Base-by-base conservation (phyloP, 2,329 filamentous ascomycete genomes). In the Pseudogymnoascus sp. region DNA sequence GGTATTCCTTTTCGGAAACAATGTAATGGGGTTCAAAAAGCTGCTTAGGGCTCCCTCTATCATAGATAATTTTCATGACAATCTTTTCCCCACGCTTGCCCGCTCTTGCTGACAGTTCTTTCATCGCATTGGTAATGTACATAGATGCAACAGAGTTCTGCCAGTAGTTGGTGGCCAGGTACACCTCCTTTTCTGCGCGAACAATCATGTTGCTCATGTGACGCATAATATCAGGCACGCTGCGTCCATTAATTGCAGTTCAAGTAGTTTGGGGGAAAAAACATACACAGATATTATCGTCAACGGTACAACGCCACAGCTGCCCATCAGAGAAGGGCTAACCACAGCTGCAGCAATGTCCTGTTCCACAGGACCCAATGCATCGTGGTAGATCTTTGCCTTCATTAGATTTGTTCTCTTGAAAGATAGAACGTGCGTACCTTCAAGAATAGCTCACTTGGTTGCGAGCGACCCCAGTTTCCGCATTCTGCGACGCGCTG, bases 151-250 rank as follows among this genome's bases (percentile, higher is more conserved):
- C 79, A 0, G 88, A 88, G 42, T 85, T 80, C 64, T 87, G 82
- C 90, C 90, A 92, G 69, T 85, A 90, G 68, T 90, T 91, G 0
- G 90, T 92, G 0, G 86, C 86, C 8, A 92, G 76, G 62, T 89
- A 85, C 0, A 93, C 84, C 68, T 93, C 90, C 35, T 81, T 82
- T 68, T 90, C 80, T 0, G 90, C 90, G 3, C 86, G 80, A 2
- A 82, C 88, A 35, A 93, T 92, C 19, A 90, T 77, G 67, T 92
- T 92, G 1, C 88, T 84, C 75, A 90, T 88, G 72, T 92, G 89
- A 1, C 88, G 80, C 64, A 84, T 84, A 28, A 92, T 84, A 70
- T 92, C 89, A 0, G 86, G 85, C 22, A 90, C 75, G 1, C 79
- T 79, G 59, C 39, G 58, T 36, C 4, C 16, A 14, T 35, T 23